phyloP scores from a whole-genome alignment of 1,284 basidiomycete species.

The Spongiforma sp. region DNA sequence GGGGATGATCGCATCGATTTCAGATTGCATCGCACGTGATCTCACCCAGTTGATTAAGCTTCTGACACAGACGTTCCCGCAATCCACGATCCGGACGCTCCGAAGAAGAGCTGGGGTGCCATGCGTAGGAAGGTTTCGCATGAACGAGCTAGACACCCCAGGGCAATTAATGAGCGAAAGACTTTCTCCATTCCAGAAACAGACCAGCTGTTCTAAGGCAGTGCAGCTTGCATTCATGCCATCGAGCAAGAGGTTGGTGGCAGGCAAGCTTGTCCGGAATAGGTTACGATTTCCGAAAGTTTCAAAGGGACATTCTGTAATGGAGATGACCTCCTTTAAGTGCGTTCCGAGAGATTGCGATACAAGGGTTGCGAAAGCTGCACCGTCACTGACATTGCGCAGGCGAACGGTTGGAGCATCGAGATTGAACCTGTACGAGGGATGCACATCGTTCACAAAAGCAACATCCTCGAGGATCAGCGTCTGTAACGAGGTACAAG shows the following conservation, averaged over 20 bases:
- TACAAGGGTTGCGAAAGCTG: slow-evolving; percentile 6
- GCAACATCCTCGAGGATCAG: slow-evolving; percentile 8
- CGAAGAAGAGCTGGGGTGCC: slow-evolving; percentile 7
- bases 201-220: slow-evolving; percentile 8
- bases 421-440: slow-evolving; percentile 15
- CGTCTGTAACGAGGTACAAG: slow-evolving; percentile 2
- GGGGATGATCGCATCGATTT: slow-evolving; percentile 8
- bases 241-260: slow-evolving; percentile 11
- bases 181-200: slow-evolving; percentile 21
- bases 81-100: slow-evolving; percentile 16
- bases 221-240: background rate
- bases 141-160: slow-evolving; percentile 12
- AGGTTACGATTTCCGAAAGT: slow-evolving; percentile 7
- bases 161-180: slow-evolving; percentile 13
- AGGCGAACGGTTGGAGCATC: slow-evolving; percentile 10
- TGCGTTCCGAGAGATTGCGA: slow-evolving; percentile 11
- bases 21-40: slow-evolving; percentile 10
- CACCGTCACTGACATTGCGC: slow-evolving; percentile 1
- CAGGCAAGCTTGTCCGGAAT: slow-evolving; percentile 3
- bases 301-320: slow-evolving; percentile 12
- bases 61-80: slow-evolving; percentile 2
- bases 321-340: slow-evolving; percentile 7
- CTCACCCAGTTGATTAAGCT: slow-evolving; percentile 7
- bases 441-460: slow-evolving; percentile 17
- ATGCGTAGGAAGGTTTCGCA: slow-evolving; percentile 3